Base-by-base conservation (phyloP, 148 eudicot species). In the Persicaria tinctoria region DNA sequence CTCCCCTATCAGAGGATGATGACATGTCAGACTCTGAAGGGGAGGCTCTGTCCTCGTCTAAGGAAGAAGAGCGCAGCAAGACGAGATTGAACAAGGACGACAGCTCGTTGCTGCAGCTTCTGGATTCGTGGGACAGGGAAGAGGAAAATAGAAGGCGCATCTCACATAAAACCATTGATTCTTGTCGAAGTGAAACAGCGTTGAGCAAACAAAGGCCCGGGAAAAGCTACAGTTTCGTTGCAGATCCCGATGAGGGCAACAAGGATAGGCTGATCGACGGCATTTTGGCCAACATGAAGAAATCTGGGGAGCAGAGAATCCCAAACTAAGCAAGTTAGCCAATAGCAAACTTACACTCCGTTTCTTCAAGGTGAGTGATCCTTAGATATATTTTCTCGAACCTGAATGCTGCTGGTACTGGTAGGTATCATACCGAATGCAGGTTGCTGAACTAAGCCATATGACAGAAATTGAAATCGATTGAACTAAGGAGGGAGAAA, bases 251-350 rank as follows among this genome's bases (percentile, higher is more conserved):
- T 5, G 85, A 49, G 73, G 72, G 77, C 18, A 77, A 76, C 69
- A 81, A 80, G 72, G 90, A 89, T 70, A 79, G 78, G 73, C 47
- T 87, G 77, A 80, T 90, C 74, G 82, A 86, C 73, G 93, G 87
- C 51, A 89, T 91, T 54, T 79, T 90, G 79, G 87, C 86, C 69
- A 86, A 83, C 77, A 76, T 91, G 86, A 86, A 89, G 81, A 90
- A 90, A 70, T 78, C 88, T 0, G 85, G 86, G 41, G 82, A 84
- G 18, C 70, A 66, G 18, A 66, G 18, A 66, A 14, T 66, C 48
- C 47, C 70, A 12, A 57, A 18, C 70, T 41, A 11, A 63, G 41
- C 16, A 27, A 63, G 45, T 63, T 32, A 32, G 41, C 3, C 41
- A 2, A 32, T 32, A 32, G 41, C 41, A 32, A 32, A 32, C 41